phyloP scores from a whole-genome alignment of 1,284 basidiomycete species.

The Melampsora abietis-canadensis region DNA sequence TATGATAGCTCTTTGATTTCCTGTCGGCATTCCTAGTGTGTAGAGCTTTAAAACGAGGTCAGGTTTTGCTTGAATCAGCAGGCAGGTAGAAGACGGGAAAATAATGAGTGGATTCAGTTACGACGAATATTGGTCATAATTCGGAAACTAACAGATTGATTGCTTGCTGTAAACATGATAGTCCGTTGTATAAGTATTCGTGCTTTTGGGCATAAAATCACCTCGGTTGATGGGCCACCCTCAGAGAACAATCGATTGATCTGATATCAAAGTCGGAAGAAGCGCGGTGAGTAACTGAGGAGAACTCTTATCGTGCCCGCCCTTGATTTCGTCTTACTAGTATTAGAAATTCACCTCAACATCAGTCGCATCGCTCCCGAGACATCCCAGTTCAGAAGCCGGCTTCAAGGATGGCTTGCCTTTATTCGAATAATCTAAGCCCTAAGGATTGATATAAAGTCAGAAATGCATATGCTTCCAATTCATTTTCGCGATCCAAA shows the following conservation, averaged over 20 bases:
- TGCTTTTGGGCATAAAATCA: neutral
- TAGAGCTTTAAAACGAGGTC: neutral
- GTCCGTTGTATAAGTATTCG: neutral
- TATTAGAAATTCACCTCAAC: neutral
- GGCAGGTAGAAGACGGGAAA: neutral
- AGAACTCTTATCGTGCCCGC: neutral
- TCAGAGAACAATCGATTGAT: neutral
- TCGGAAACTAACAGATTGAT: conserved; percentile 1
- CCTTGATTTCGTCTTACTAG: neutral
- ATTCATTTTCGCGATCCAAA: too few relatives aligned
- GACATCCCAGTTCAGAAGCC: neutral
- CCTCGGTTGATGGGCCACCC: neutral
- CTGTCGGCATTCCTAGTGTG: neutral
- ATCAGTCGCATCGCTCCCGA: neutral
- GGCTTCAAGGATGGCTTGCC: neutral
- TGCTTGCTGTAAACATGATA: neutral
- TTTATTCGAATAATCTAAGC: too few relatives aligned
- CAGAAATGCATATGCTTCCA: too few relatives aligned
- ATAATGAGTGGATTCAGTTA: neutral
- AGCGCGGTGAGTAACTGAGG: too few relatives aligned
- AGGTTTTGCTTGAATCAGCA: neutral
- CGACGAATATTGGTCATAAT: neutral
- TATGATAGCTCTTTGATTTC: neutral
- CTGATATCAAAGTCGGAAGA: neutral
- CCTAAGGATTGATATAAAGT: too few relatives aligned